Percentiles rank a stretch among this genome's conserved stretches.
These are phyloP conservation scores for Ustilaginoidea virens DNA, from an alignment of 2,329 filamentous ascomycete genomes.

Conservation along the genomic window DNA sequence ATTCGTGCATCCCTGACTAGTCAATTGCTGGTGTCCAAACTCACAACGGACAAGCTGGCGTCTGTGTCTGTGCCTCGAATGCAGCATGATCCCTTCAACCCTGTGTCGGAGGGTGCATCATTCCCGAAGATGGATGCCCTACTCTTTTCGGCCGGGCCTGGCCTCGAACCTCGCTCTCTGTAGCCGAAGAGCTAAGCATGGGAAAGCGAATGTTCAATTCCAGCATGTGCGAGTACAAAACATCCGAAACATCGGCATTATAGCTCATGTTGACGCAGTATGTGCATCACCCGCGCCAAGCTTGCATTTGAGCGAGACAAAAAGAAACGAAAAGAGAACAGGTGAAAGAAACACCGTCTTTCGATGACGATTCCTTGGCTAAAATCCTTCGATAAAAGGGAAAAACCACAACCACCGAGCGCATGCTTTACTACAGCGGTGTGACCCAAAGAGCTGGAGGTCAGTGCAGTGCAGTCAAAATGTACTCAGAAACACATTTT, in stretches of 20 bases:
- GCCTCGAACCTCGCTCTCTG: conserved; percentile 1
- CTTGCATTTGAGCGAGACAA: too few species aligned
- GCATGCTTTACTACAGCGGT: conserved; percentile 95
- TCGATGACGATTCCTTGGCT: not conserved
- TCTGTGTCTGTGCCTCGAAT: not conserved
- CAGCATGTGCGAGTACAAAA: conserved; percentile 21
- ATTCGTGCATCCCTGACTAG: too few species aligned
- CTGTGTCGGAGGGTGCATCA: conserved; percentile 5
- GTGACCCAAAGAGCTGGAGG: conserved; percentile 72
- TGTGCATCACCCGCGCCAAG: too few species aligned
- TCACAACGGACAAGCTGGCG: too few species aligned
- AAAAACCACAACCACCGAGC: conserved; percentile 96
- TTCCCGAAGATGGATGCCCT: not conserved
- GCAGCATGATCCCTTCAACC: conserved; percentile 7
- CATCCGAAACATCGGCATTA: conserved; percentile 93
- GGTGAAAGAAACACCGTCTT: not conserved
- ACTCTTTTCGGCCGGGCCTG: not conserved
- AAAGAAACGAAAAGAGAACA: too few species aligned
- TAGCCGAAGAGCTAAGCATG: conserved; percentile 1
- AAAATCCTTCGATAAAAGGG: conserved; percentile 37
- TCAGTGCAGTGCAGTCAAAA: conserved; percentile 10
- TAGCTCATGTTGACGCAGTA: conserved; percentile 91
- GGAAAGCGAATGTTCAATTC: conserved; percentile 7
- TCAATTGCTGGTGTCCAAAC: too few species aligned
- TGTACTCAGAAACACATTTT: too few species aligned